phyloP scores from a whole-genome alignment of 108 stramenopile genomes.

The Seminavis robusta region DNA sequence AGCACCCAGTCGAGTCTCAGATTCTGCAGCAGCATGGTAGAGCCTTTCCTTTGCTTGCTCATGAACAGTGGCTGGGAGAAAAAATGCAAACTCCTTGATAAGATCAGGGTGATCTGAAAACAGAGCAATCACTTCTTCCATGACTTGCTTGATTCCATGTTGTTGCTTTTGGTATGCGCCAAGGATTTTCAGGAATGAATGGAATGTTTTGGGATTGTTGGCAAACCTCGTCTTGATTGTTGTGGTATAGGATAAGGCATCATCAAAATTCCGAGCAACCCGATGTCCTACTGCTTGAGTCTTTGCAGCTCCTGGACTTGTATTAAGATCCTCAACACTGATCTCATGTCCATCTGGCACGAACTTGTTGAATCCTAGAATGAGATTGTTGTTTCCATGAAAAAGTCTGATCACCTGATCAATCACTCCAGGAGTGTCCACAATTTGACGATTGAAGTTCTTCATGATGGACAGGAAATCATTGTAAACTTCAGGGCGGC shows the following conservation, averaged over 20 bases:
- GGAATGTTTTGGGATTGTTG: constrained; percentile 80
- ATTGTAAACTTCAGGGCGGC: constrained; percentile 98
- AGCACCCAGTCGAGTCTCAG: constrained; percentile 77
- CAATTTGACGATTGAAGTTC: constrained; percentile 93
- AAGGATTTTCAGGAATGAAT: constrained; percentile 87
- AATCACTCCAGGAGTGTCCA: constrained; percentile 90
- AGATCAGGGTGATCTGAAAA: constrained; percentile 94
- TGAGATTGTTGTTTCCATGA: constrained; percentile 89
- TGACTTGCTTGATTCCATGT: constrained; percentile 90
- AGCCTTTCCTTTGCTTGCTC: constrained; percentile 89
- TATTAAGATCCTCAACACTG: constrained; percentile 73
- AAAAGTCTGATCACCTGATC: constrained; percentile 77
- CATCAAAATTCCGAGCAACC: constrained; percentile 91
- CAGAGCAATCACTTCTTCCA: constrained; percentile 85
- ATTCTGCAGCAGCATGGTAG: constrained; percentile 80
- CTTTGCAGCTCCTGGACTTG: too few relatives aligned
- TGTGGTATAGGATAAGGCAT: constrained; percentile 92
- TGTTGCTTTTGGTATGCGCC: constrained; percentile 95
- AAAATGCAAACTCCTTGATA: constrained; percentile 91
- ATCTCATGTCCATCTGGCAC: constrained; percentile 94
- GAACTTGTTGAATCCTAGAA: constrained; percentile 94
- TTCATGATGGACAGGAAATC: constrained; percentile 99
- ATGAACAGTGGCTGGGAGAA: constrained; percentile 91
- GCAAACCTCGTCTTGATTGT: constrained; percentile 92
- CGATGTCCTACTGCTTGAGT: too few relatives aligned